A percentile compares a stretch with the other conserved stretches of the same genome.
phyloP scores from a whole-genome alignment of 2,329 filamentous ascomycete genomes.

The Diaporthe citriasiana region DNA sequence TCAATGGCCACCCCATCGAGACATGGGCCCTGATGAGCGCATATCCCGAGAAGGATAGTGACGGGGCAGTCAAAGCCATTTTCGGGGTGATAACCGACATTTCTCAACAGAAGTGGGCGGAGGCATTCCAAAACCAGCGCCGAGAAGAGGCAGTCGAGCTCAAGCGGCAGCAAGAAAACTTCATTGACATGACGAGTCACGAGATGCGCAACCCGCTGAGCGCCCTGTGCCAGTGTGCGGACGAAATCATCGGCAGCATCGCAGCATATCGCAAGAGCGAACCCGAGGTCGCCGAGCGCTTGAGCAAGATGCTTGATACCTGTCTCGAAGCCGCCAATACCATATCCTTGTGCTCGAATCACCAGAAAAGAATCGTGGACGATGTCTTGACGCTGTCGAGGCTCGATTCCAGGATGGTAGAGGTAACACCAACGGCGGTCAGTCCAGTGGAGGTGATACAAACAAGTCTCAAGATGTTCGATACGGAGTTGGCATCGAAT shows the following conservation, averaged over 20 bases:
- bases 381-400: conserved; percentile 82
- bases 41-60: conserved; percentile 77
- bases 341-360: conserved; percentile 83
- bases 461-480: conserved; percentile 82
- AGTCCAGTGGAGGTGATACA: conserved; percentile 77
- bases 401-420: conserved; percentile 80
- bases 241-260: conserved; percentile 74
- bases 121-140: conserved; percentile 82
- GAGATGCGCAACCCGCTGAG: conserved; percentile 84
- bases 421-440: conserved; percentile 78
- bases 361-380: conserved; percentile 84
- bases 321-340: conserved; percentile 84
- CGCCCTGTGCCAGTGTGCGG: conserved; percentile 81
- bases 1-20: conserved; percentile 71
- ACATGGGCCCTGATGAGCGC: conserved; percentile 85
- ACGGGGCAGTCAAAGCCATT: conserved; percentile 78
- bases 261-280: conserved; percentile 53
- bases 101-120: conserved; percentile 86
- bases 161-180: conserved; percentile 80
- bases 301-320: conserved; percentile 65
- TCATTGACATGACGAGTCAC: conserved; percentile 81
- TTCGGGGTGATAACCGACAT: conserved; percentile 90
- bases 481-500: conserved; percentile 79
- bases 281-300: conserved; percentile 52
- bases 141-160: conserved; percentile 86